Evolutionary conservation across 768 basidiomycete genomes (phyloP).

Genomic region (Mycena latifolia): DNA sequence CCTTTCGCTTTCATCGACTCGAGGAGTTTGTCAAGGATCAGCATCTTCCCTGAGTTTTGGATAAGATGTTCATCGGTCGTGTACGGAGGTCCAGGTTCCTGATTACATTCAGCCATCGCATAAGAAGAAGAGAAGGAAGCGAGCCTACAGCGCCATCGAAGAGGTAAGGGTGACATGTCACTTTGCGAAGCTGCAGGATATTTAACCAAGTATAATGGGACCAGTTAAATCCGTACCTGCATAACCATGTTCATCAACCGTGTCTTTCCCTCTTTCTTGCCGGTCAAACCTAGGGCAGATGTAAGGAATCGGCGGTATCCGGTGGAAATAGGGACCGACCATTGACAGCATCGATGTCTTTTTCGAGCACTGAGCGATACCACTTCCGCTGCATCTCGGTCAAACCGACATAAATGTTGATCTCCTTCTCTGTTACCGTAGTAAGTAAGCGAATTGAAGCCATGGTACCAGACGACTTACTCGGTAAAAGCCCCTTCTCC

Average conservation of each 20-base stretch:
- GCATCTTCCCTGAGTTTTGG: constrained; percentile 96
- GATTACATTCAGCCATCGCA: neutral
- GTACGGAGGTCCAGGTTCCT: constrained; percentile 98
- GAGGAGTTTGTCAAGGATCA: constrained; percentile 95
- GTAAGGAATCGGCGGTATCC: neutral
- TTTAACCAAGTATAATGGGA: neutral
- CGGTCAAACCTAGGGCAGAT: constrained; percentile 75
- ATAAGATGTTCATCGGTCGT: constrained; percentile 98
- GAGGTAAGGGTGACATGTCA: constrained; percentile 91
- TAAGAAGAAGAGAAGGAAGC: neutral
- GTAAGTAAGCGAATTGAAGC: constrained; percentile 6
- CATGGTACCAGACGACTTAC: constrained; percentile 52
- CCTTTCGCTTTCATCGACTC: constrained; percentile 90
- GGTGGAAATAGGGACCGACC: constrained; percentile 59
- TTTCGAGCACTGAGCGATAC: constrained; percentile 96
- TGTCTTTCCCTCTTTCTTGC: constrained; percentile 99
- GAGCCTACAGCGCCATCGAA: constrained; percentile 88
- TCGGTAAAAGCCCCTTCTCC: constrained; percentile 95
- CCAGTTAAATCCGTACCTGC: constrained; percentile 73
- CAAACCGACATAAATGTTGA: constrained; percentile 97
- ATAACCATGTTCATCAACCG: constrained; percentile 99
- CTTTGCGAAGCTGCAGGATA: constrained; percentile 74
- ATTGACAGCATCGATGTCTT: constrained; percentile 99
- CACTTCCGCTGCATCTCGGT: constrained; percentile 98
- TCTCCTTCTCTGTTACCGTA: constrained; percentile 84